These are phyloP conservation scores for Geotrichum carabidarum DNA, from an alignment of 1,139 yeast genomes.

Conservation along the genomic window DNA sequence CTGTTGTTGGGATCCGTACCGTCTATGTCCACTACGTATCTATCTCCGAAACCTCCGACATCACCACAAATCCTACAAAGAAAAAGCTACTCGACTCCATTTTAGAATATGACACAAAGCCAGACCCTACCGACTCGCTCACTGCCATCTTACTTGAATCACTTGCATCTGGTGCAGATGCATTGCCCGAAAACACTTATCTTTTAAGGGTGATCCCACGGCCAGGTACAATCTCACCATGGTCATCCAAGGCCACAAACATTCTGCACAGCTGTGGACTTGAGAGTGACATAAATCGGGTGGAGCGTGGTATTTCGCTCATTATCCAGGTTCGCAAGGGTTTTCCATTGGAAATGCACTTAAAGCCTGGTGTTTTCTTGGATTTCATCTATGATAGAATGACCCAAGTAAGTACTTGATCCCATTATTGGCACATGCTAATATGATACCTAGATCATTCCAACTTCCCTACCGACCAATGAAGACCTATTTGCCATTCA, in stretches of 20 bases:
- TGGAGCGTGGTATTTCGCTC: conserved; percentile 84
- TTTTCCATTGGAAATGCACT: conserved; percentile 54
- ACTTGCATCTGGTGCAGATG: conserved; percentile 24
- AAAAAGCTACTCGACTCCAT: conserved; percentile 47
- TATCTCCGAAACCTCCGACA: conserved; percentile 38
- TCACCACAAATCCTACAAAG: conserved; percentile 43
- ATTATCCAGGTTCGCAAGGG: conserved; percentile 65
- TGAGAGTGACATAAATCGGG: conserved; percentile 61
- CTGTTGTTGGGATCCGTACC: conserved; percentile 65
- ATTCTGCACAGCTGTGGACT: conserved; percentile 87
- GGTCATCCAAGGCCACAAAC: conserved; percentile 98
- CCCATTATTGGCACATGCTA: not conserved
- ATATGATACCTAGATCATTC: conserved; percentile 25
- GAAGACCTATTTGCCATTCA: conserved; percentile 74
- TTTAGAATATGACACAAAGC: conserved; percentile 68
- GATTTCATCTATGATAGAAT: conserved; percentile 84
- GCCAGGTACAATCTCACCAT: conserved; percentile 94
- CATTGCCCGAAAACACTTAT: conserved; percentile 49
- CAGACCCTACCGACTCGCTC: conserved; percentile 50
- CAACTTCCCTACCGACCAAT: conserved; percentile 55
- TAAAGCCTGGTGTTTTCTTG: conserved; percentile 51
- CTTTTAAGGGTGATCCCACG: conserved; percentile 81
- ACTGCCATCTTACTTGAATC: conserved; percentile 46
- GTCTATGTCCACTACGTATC: conserved; percentile 80
- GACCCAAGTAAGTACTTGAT: conserved; percentile 68